These are phyloP conservation scores for Batkoa obscura DNA, from an alignment of 371 early-diverging fungal genomes.

Conservation along the genomic window DNA sequence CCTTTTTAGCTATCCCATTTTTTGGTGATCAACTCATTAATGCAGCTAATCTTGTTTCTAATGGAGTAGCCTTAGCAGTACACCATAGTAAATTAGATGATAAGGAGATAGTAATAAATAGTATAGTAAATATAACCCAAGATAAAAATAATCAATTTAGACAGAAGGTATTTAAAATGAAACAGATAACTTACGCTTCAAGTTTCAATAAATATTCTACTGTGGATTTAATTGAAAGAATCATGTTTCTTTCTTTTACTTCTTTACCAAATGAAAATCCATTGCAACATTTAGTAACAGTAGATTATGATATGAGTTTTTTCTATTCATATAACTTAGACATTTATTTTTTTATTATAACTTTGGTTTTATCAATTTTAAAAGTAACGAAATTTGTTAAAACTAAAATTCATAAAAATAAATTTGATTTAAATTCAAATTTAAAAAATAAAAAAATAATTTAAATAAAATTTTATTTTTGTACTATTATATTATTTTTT, in stretches of 20 bases:
- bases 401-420: too few relatives aligned
- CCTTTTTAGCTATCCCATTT: slow-evolving; percentile 14
- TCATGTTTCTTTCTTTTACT: neutral
- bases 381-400: too few relatives aligned
- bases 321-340: neutral
- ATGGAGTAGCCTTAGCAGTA: neutral
- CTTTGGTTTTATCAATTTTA: too few relatives aligned
- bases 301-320: neutral
- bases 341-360: neutral
- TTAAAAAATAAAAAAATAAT: too few relatives aligned
- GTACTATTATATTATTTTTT: too few relatives aligned
- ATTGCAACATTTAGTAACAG: slow-evolving; percentile 1
- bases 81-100: too few relatives aligned
- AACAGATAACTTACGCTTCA: neutral
- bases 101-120: neutral
- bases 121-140: too few relatives aligned
- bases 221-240: neutral
- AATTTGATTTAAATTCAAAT: too few relatives aligned
- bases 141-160: neutral
- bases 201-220: neutral
- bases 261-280: neutral
- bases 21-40: slow-evolving; percentile 17
- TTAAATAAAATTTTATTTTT: too few relatives aligned
- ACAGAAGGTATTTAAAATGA: neutral
- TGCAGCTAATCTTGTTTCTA: neutral